Evolutionary conservation across 768 basidiomycete genomes (phyloP).

Genomic region (Amanita exitialis): DNA sequence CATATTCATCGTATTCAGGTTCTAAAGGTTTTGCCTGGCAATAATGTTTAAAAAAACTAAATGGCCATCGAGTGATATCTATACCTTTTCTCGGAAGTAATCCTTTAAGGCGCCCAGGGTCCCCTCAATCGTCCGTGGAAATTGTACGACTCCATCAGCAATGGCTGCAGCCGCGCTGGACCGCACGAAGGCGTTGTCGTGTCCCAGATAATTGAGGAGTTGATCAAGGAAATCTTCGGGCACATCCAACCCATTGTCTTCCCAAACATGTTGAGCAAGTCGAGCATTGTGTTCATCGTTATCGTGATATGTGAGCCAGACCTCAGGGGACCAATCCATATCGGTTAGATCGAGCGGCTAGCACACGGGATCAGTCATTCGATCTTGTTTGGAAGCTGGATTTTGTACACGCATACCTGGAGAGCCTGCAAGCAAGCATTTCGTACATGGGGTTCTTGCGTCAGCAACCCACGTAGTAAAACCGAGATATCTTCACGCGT

Average conservation of each 20-base stretch:
- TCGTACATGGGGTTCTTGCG: slow-evolving; percentile 82
- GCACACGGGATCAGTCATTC: not conserved
- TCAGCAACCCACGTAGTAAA: slow-evolving; percentile 63
- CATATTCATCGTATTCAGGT: slow-evolving; percentile 91
- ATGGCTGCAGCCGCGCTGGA: slow-evolving; percentile 61
- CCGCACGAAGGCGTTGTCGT: slow-evolving; percentile 76
- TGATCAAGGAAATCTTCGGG: slow-evolving; percentile 52
- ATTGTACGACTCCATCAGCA: slow-evolving; percentile 64
- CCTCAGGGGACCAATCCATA: slow-evolving; percentile 80
- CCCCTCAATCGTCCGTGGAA: slow-evolving; percentile 44
- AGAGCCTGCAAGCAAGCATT: slow-evolving; percentile 86
- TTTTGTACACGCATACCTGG: slow-evolving; percentile 40
- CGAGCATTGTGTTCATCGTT: slow-evolving; percentile 77
- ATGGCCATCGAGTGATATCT: not conserved
- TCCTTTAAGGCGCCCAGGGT: slow-evolving; percentile 49
- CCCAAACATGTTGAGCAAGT: slow-evolving; percentile 79
- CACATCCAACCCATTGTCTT: slow-evolving; percentile 90
- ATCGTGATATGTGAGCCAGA: slow-evolving; percentile 88
- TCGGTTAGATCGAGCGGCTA: slow-evolving; percentile 94
- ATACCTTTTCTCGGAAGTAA: slow-evolving; percentile 78
- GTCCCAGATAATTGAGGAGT: slow-evolving; percentile 62
- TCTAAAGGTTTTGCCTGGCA: slow-evolving; percentile 71
- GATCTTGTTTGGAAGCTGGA: not conserved
- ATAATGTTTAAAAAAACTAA: not conserved
- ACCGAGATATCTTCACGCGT: slow-evolving; percentile 51